Base-by-base conservation (phyloP, 2,329 filamentous ascomycete species). In the Emmonsiellopsis sp. region DNA sequence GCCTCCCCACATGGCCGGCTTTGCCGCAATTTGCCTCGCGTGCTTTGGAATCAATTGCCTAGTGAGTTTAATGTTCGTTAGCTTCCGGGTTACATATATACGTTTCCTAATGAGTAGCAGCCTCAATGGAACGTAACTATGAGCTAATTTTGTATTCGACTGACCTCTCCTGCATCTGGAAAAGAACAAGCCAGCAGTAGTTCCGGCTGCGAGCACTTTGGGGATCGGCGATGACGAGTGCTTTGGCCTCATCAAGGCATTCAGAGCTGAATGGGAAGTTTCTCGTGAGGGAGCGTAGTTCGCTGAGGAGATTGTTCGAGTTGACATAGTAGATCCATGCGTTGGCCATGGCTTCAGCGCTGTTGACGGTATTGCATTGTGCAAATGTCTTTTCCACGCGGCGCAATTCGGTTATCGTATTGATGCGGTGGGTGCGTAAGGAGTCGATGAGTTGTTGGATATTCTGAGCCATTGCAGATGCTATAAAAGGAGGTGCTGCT, bases 251-350 rank as follows among this genome's bases (percentile, higher is more conserved):
- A 49, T 80, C 76, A 1, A 89, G 65, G 35, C 85, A 76, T 48
- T 83, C 81, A 10, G 79, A 80, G 59, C 80, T 81, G 65, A 89
- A 83, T 0, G 85, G 84, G 61, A 86, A 89, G 60, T 79, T 80
- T 13, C 74, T 76, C 1, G 85, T 88, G 26, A 89, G 70, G 26
- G 81, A 80, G 16, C 84, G 76, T n/a, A 89, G 76, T 63, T 89
- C 86, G 38, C 77, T 81, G 26, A 89, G 74, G 15, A 89, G 73
- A 62, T 85, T 82, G 68, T 87, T 80, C 55, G 81, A 85, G 55
- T 79, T 79, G 58, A 89, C 85, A 62, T 89, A 89, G 71, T 87
- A 78, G 1, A 77, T 73, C 85, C 85, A 89, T 2, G 86, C 85
- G 2, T 76, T 70, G 3, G 84, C 86, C 82, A 89, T 85, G 9